phyloP scores from a whole-genome alignment of 2,329 filamentous ascomycete species.

The Penicillium polonicum region DNA sequence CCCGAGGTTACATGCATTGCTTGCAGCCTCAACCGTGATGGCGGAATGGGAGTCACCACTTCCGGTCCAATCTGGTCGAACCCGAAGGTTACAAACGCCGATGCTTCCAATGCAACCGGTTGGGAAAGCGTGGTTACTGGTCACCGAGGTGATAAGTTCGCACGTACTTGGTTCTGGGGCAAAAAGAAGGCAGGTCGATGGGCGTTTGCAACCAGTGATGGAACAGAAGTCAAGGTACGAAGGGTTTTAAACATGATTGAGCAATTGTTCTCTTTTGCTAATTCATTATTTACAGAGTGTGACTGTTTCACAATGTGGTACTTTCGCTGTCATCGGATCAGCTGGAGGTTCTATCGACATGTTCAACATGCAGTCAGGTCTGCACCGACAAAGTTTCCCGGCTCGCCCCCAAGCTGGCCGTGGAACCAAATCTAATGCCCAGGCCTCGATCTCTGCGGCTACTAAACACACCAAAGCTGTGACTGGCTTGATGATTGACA shows the following conservation, averaged over 20 bases:
- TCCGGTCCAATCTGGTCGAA: conserved; percentile 84
- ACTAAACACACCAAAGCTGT: conserved; percentile 79
- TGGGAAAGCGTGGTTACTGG: conserved; percentile 98
- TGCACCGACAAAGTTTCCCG: conserved; percentile 84
- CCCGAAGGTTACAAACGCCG: conserved; percentile 62
- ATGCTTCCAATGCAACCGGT: conserved; percentile 76
- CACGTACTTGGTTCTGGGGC: conserved; percentile 97
- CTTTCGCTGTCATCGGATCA: conserved; percentile 88
- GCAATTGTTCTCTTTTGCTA: conserved; percentile 3
- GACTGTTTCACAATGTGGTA: conserved; percentile 85
- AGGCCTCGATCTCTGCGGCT: conserved; percentile 42
- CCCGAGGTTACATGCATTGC: conserved; percentile 90
- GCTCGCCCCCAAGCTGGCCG: conserved; percentile 67
- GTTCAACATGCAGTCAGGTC: conserved; percentile 94
- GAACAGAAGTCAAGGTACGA: conserved; percentile 64
- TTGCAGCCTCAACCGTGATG: conserved; percentile 88
- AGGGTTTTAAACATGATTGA: neutral
- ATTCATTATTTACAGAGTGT: conserved; percentile 61
- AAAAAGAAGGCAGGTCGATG: conserved; percentile 89
- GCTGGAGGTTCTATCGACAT: conserved; percentile 81
- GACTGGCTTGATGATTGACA: conserved; percentile 83
- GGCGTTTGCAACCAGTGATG: conserved; percentile 85
- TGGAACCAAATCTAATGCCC: conserved; percentile 49
- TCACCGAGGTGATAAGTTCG: conserved; percentile 78
- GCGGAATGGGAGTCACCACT: conserved; percentile 81